Conservation (phyloP, 176 grass and related monocot genomes). For the Poa pratensis region DNA sequence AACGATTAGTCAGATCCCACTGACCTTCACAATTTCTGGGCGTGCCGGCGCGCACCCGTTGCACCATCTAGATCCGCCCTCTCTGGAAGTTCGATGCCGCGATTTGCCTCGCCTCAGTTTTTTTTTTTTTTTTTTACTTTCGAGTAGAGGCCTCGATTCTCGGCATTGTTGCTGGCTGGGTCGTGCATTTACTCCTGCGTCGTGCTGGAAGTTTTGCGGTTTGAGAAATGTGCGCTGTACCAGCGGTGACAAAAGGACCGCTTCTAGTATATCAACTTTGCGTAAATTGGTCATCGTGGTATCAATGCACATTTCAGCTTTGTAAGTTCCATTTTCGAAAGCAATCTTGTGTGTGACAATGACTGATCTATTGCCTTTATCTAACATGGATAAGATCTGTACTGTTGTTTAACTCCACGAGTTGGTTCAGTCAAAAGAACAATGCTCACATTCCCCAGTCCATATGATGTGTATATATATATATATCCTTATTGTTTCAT, state of each 20-base stretch:
- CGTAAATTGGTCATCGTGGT: conserved; percentile 19
- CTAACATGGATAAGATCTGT: conserved; percentile 37
- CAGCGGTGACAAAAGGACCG: conserved; percentile 5
- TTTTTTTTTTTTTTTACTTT: not conserved
- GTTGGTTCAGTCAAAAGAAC: conserved; percentile 2
- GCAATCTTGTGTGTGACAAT: not conserved
- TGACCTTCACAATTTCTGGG: not conserved
- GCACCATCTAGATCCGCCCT: conserved; percentile 15
- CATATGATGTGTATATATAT: not conserved
- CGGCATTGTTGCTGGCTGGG: conserved; percentile 10
- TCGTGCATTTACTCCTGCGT: conserved; percentile 15
- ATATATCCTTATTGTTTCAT: not conserved
- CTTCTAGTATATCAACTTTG: conserved; percentile 32
- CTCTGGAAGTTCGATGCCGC: not conserved
- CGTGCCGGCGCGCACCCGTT: not conserved
- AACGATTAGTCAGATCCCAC: conserved; percentile 8
- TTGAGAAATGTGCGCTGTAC: conserved; percentile 33
- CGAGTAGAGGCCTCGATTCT: not conserved
- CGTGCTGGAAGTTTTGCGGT: not conserved
- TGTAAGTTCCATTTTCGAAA: not conserved
- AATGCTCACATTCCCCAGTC: not conserved
- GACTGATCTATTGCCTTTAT: not conserved
- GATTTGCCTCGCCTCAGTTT: not conserved
- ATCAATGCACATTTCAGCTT: conserved; percentile 36
- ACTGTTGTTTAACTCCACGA: not conserved